Percentiles rank a stretch among this genome's conserved stretches.
These are phyloP conservation scores for Myriosclerotinia curreyana DNA, from an alignment of 2,329 filamentous ascomycete genomes.

Conservation along the genomic window DNA sequence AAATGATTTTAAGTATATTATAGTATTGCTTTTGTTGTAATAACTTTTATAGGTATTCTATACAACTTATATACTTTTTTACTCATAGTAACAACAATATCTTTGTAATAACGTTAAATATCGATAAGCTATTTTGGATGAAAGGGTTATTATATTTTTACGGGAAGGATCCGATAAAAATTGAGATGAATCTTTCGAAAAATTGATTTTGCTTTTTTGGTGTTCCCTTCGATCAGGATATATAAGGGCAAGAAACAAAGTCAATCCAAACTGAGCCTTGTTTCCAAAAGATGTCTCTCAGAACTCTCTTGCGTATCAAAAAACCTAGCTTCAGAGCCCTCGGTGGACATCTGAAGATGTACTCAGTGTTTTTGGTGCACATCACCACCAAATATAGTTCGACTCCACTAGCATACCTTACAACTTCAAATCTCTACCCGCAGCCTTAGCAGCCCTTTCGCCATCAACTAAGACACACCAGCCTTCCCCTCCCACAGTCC, in stretches of 20 bases:
- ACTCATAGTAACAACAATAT: too few species aligned
- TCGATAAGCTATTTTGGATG: too few species aligned
- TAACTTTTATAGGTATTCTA: too few species aligned
- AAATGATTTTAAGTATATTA: too few species aligned
- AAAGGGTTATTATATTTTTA: too few species aligned
- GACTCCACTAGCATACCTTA: slow-evolving; percentile 10
- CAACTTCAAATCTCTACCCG: slow-evolving; percentile 44
- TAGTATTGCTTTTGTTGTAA: too few species aligned
- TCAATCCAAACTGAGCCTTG: neutral
- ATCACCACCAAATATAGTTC: neutral
- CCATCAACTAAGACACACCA: slow-evolving; percentile 90
- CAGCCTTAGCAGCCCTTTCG: slow-evolving; percentile 57
- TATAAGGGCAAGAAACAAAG: neutral
- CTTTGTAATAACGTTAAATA: too few species aligned
- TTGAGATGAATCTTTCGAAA: too few species aligned
- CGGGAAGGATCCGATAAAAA: too few species aligned
- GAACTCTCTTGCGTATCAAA: neutral
- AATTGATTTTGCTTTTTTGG: too few species aligned
- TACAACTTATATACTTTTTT: too few species aligned
- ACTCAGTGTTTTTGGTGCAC: neutral
- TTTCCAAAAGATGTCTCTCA: neutral
- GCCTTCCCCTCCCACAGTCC: slow-evolving; percentile 65
- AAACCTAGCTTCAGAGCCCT: neutral
- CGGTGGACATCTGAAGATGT: neutral
- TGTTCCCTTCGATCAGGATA: neutral